Evolutionary conservation across 2,329 filamentous ascomycete species (phyloP).

Genomic region (Arthrobotrys musiformis): DNA sequence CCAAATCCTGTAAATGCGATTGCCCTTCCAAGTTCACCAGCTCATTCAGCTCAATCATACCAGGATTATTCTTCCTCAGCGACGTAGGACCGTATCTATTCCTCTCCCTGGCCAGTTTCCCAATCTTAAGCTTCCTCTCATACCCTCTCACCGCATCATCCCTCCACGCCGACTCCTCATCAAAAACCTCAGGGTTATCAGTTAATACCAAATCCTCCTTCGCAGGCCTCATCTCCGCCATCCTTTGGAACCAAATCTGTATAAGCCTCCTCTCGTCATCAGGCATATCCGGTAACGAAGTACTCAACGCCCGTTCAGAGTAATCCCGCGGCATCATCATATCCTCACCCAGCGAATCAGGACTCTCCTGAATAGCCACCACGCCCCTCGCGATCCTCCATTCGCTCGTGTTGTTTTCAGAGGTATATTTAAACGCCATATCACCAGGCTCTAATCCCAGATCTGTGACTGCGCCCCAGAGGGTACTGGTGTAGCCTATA

Average conservation of each 20-base stretch:
- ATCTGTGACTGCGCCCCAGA: neutral
- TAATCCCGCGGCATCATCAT: neutral
- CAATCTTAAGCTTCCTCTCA: slow-evolving; percentile 30
- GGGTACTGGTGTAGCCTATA: slow-evolving; percentile 15
- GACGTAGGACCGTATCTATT: neutral
- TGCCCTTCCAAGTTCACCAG: slow-evolving; percentile 2
- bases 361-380: slow-evolving; percentile 6
- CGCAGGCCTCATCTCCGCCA: neutral
- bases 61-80: slow-evolving; percentile 24
- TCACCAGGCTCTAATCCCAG: slow-evolving; percentile 24
- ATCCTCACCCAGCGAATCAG: neutral
- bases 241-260: neutral
- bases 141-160: neutral
- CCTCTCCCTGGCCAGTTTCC: neutral
- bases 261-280: neutral
- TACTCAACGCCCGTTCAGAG: neutral
- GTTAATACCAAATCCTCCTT: neutral
- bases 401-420: neutral
- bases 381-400: slow-evolving; percentile 23
- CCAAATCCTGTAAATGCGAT: slow-evolving; percentile 16
- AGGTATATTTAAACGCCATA: slow-evolving; percentile 22
- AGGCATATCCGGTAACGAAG: neutral
- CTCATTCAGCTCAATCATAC: slow-evolving; percentile 35
- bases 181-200: neutral
- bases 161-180: neutral